A percentile compares a stretch with the other conserved stretches of the same genome.
These are phyloP conservation scores for Elongisporangium undulatum DNA, from an alignment of 352 stramenopile species.

Conservation along the genomic window DNA sequence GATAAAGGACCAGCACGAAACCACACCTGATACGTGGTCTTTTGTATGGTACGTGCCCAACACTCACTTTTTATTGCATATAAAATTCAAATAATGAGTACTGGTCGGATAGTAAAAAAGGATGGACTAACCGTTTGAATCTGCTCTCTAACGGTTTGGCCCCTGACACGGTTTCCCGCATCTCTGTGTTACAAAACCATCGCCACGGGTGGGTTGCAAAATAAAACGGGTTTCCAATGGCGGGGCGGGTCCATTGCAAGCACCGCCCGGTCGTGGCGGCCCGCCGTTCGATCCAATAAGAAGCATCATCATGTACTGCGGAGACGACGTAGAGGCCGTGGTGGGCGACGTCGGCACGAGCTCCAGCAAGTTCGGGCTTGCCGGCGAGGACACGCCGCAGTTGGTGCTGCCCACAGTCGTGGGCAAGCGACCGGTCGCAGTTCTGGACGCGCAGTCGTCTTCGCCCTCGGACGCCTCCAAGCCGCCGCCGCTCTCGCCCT, in stretches of 20 bases:
- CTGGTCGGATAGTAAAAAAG: background rate
- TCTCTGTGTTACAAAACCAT: background rate
- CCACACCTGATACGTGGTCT: background rate
- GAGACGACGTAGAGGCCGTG: slow-evolving; percentile 94
- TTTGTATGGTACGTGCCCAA: background rate
- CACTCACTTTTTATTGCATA: background rate
- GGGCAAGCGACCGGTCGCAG: slow-evolving; percentile 17
- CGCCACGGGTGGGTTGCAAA: background rate
- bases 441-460: background rate
- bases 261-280: background rate
- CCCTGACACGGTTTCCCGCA: background rate
- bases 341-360: slow-evolving; percentile 92
- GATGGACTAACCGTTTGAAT: background rate
- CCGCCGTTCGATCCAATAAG: background rate
- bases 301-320: slow-evolving; percentile 89
- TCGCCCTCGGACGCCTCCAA: slow-evolving; percentile 10
- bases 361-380: slow-evolving; percentile 93
- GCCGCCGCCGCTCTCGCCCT: slow-evolving; percentile 9
- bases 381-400: slow-evolving; percentile 93
- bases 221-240: background rate
- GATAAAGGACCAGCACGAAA: slow-evolving; percentile 2
- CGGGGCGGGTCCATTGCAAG: too few relatives aligned
- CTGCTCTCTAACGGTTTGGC: background rate
- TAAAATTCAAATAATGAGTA: background rate
- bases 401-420: slow-evolving; percentile 80